These are phyloP conservation scores for Tympanopsis confertula DNA, from an alignment of 2,329 filamentous ascomycete species.

Conservation along the genomic window DNA sequence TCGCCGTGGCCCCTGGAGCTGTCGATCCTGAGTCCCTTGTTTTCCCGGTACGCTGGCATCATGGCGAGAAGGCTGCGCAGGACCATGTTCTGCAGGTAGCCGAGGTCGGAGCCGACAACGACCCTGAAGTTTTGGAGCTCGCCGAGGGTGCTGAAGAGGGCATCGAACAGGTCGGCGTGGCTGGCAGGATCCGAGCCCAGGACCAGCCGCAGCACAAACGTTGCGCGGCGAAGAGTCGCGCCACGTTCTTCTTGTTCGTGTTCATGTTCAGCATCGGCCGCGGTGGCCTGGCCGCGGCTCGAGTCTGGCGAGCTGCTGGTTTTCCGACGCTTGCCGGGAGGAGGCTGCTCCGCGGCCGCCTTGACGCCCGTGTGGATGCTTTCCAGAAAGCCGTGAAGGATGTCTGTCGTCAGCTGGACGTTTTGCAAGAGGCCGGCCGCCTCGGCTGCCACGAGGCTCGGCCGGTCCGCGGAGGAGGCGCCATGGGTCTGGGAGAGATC, in stretches of 20 bases:
- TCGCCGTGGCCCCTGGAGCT: constrained; percentile 74
- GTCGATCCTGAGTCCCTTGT: constrained; percentile 56
- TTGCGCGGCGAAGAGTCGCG: constrained; percentile 62
- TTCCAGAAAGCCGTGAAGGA: constrained; percentile 62
- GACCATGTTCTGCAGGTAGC: constrained; percentile 78
- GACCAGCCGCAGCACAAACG: constrained; percentile 78
- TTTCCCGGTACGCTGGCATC: constrained; percentile 61
- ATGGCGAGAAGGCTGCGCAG: constrained; percentile 74
- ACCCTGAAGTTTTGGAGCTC: constrained; percentile 77
- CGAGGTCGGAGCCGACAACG: constrained; percentile 72
- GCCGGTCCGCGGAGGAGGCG: constrained; percentile 17
- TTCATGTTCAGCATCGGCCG: constrained; percentile 51
- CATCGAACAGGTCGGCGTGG: constrained; percentile 66
- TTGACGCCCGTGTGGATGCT: constrained; percentile 63
- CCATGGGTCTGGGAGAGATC: constrained; percentile 38
- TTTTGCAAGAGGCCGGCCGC: constrained; percentile 63
- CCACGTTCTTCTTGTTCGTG: constrained; percentile 53
- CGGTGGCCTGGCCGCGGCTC: constrained; percentile 71
- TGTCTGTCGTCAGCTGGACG: constrained; percentile 61
- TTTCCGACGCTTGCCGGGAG: constrained; percentile 38
- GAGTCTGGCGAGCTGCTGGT: constrained; percentile 60
- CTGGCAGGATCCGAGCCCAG: constrained; percentile 67
- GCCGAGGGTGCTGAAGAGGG: constrained; percentile 73
- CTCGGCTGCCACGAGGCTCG: constrained; percentile 35
- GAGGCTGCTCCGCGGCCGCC: constrained; percentile 24